Base-by-base conservation (phyloP, 129 eudicot species). In the Smallanthus sonchifolius region DNA sequence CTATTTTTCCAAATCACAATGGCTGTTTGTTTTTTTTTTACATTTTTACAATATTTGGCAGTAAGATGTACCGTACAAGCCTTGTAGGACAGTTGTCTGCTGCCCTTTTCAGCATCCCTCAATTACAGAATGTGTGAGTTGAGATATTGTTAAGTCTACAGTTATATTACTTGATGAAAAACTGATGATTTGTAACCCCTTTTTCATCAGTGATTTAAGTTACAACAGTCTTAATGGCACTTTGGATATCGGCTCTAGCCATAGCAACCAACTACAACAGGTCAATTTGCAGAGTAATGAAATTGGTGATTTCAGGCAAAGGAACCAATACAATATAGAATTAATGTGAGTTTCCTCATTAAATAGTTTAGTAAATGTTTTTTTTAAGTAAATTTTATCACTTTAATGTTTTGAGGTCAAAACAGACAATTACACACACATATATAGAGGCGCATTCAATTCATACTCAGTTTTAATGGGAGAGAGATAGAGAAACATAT, bases 251-350 rank as follows among this genome's bases (percentile, higher is more conserved):
- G 87, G 89, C 17, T 74, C 69, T 67, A 71, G 76, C 65, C 77
- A 82, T 34, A 80, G 84, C 86, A 77, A 78, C 77, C 85, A 89
- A 65, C 84, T 92, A 77, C 86, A 89, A 70, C 88, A 81, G 47
- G 86, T 89, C 65, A 90, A 92, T 75, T 79, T 92, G 84, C 84
- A 81, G 90, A 75, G 85, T 86, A 92, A 92, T 76, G 78, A 76
- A 69, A 80, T 74, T 30, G 20, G 3, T 17, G 70, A 45, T 72
- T 79, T 79, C 34, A 74, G 14, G 16, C 69, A 74, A 56, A 63
- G 70, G 32, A 74, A 20, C 19, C 63, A 63, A 63, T 45, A 62
- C 55, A 74, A 17, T 40, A 30, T 69, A 48, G 65, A 75, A 16
- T 38, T 85, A 68, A 78, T 78, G 93, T 88, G 73, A 80, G 85